A percentile compares a stretch with the other conserved stretches of the same genome.
Conservation (phyloP, 768 basidiomycete species). For the Rhizopogon vinicolor region DNA sequence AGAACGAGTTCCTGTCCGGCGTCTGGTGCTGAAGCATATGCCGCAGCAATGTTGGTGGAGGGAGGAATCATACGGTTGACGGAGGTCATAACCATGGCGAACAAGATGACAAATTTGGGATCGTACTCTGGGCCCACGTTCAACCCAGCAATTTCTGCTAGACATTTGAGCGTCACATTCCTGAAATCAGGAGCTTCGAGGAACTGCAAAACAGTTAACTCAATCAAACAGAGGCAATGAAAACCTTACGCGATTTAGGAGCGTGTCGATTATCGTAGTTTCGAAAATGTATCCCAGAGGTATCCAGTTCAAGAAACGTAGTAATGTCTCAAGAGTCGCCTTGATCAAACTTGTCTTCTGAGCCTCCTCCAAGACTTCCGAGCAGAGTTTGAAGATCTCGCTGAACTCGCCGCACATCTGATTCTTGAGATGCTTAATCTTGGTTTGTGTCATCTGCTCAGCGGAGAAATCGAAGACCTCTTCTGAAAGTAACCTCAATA, state of each 20-base stretch:
- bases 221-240: slow-evolving; percentile 7
- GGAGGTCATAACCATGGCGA: slow-evolving; percentile 98
- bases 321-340: slow-evolving; percentile 89
- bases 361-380: slow-evolving; percentile 96
- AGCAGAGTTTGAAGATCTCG: slow-evolving; percentile 97
- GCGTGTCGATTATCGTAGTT: slow-evolving; percentile 92
- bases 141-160: slow-evolving; percentile 93
- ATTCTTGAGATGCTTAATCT: slow-evolving; percentile 96
- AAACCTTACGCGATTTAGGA: slow-evolving; percentile 79
- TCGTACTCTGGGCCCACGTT: slow-evolving; percentile 97
- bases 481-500: slow-evolving; percentile 93
- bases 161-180: slow-evolving; percentile 93
- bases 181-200: slow-evolving; percentile 96
- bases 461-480: slow-evolving; percentile 99
- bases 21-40: slow-evolving; percentile 86
- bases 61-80: slow-evolving; percentile 97
- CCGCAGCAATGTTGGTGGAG: slow-evolving; percentile 89
- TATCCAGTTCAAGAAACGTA: slow-evolving; percentile 98
- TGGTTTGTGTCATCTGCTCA: slow-evolving; percentile 97
- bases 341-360: slow-evolving; percentile 92
- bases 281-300: slow-evolving; percentile 99
- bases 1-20: slow-evolving; percentile 95
- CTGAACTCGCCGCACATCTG: slow-evolving; percentile 97
- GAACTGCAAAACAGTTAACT: slow-evolving; percentile 52
- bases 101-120: slow-evolving; percentile 94